Base-by-base conservation (phyloP, 2,329 filamentous ascomycete genomes). In the Arthrobotrys pseudoclavata region DNA sequence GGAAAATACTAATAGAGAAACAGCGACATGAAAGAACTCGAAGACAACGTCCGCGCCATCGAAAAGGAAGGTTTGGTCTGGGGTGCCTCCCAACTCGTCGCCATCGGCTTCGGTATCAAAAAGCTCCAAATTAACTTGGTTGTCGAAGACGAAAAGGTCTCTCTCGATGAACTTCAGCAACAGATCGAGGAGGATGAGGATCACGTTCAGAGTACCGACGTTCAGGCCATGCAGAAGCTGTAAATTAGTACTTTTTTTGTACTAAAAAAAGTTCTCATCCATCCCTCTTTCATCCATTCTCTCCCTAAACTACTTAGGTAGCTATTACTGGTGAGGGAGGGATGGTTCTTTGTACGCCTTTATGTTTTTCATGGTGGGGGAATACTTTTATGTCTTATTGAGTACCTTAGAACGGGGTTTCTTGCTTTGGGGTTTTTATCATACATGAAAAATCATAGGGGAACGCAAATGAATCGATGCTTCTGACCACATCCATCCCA, bases 51-150 rank as follows among this genome's bases (percentile, higher is more conserved):
- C 82, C 92, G 93, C 83, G 85, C 87, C 81, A 95, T 98, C 82
- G 89, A 95, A 86, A 90, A 92, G 88, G 95, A 98, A 61, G 96
- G 96, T 87, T 92, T 99, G 79, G 91, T 96, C 80, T 99, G 96
- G 96, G 95, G 95, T 90, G 90, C 88, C 80, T 94, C 92, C 85
- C 92, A 96, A 88, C 88, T 97, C 81, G 91, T 97, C 64, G 85
- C 94, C 81, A 91, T 99, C 83, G 76, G 94, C 83, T 99, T 93
- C 89, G 96, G 96, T 88, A 96, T 99, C 88, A 96, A 92, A 89
- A 98, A 98, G 90, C 91, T 99, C 80, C 95, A 98, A 89, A 97
- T 99, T 88, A 98, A 93, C 91, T 86, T 98, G 82, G 94, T 98
- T 82, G 87, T 98, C 81, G 96, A 98, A 88, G 96, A 99, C 85